Conservation (phyloP, 371 early-diverging fungal species). For the Coemansia sp. region DNA sequence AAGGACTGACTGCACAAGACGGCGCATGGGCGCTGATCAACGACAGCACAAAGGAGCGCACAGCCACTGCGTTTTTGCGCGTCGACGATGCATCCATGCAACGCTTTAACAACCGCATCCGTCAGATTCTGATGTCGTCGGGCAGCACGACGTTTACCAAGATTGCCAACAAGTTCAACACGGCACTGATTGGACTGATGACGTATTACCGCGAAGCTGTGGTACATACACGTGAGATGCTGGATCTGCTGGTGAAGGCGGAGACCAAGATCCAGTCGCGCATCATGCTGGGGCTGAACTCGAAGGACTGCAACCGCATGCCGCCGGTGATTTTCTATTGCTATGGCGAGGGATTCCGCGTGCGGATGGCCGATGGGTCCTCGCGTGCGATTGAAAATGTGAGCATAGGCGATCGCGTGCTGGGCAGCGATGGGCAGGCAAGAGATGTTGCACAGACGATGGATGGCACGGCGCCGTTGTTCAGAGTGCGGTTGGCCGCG, state of each 20-base stretch:
- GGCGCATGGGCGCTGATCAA: constrained; percentile 97
- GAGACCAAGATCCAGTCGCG: constrained; percentile 99
- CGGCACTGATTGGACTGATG: constrained; percentile 94
- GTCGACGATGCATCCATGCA: constrained; percentile 93
- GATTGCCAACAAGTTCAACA: constrained; percentile 98
- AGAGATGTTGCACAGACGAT: constrained; percentile 34
- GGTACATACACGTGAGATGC: constrained; percentile 93
- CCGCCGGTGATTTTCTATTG: constrained; percentile 93
- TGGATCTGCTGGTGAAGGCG: constrained; percentile 93
- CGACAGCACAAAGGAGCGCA: constrained; percentile 95
- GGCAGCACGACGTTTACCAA: constrained; percentile 97
- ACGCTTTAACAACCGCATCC: constrained; percentile 92
- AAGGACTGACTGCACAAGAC: constrained; percentile 89
- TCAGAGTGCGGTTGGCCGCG: constrained; percentile 25
- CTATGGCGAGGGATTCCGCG: constrained; percentile 46
- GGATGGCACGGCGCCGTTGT: constrained; percentile 39
- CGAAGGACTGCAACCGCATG: constrained; percentile 99
- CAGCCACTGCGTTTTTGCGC: constrained; percentile 93
- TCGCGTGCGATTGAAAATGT: constrained; percentile 32
- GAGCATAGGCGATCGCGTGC: constrained; percentile 39
- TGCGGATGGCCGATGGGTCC: constrained; percentile 53
- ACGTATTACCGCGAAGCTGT: constrained; percentile 98
- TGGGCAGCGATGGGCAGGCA: constrained; percentile 41
- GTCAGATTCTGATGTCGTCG: constrained; percentile 97
- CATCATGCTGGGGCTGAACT: constrained; percentile 98